Percentiles rank a stretch among this genome's conserved stretches.
phyloP scores from a whole-genome alignment of 2,329 filamentous ascomycete genomes.

The Aspergillus unguis region DNA sequence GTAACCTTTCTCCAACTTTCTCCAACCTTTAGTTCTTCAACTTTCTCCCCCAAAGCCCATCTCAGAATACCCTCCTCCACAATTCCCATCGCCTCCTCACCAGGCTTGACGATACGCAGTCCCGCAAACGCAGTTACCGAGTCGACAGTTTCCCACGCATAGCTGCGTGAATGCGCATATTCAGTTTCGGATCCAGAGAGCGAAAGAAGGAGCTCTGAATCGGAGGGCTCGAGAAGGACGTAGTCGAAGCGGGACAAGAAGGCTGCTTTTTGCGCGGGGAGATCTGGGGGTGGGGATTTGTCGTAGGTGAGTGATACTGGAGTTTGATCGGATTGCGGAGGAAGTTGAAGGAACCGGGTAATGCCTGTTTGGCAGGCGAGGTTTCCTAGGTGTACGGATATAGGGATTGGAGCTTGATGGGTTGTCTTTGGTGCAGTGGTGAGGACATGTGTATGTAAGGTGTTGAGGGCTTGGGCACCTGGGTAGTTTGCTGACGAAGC shows the following conservation, averaged over 20 bases:
- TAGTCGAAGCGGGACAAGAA: constrained; percentile 62
- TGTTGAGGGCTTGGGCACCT: constrained; percentile 71
- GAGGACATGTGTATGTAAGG: constrained; percentile 35
- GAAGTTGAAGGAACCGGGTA: constrained; percentile 55
- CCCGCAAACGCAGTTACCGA: constrained; percentile 53
- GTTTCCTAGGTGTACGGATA: constrained; percentile 56
- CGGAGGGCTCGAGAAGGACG: constrained; percentile 50
- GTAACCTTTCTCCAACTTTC: constrained; percentile 27
- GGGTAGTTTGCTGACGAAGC: constrained; percentile 91
- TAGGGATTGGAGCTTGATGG: constrained; percentile 20
- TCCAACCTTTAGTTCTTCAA: constrained; percentile 19
- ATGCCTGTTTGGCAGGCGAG: constrained; percentile 63
- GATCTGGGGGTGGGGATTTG: constrained; percentile 54
- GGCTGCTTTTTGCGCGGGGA: constrained; percentile 42
- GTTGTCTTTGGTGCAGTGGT: neutral
- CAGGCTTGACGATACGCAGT: constrained; percentile 47
- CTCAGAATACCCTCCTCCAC: constrained; percentile 37
- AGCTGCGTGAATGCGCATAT: neutral
- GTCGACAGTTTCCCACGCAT: constrained; percentile 50
- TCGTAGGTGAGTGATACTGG: constrained; percentile 53
- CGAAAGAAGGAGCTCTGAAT: constrained; percentile 20
- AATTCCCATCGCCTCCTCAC: constrained; percentile 23
- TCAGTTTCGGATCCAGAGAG: constrained; percentile 35
- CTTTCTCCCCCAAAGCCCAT: constrained; percentile 28
- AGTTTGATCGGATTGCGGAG: constrained; percentile 11